Base-by-base conservation (phyloP, 257 asterid species). In the Scutellaria galericulata region DNA sequence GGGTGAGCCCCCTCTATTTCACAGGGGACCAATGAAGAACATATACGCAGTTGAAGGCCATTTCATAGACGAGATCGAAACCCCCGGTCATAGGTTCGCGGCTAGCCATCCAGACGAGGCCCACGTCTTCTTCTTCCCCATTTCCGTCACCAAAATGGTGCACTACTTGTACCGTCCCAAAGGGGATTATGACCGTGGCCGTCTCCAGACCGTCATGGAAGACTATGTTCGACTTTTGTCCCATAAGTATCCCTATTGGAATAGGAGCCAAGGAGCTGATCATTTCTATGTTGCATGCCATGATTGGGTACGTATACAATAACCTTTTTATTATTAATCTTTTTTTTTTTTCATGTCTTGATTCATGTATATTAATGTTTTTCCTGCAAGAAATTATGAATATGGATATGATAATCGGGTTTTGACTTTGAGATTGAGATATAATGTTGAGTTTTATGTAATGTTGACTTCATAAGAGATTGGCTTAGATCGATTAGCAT, bases 41-140 rank as follows among this genome's bases (percentile, higher is more conserved):
- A 87, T 87, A 3, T 89, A 89, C 75, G 76, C 93, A 0, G 82
- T 83, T 6, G 96, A 89, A 54, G 96, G 93, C 1, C 87, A 86
- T 20, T 40, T 89, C 45, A 82, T 89, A 1, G 82, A 65, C 15
- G 81, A 86, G 52, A 52, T 87, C 37, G 80, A 82, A 47, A 59
- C 42, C 7, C 74, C 22, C 0, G 14, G 46, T 4, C 64, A 40
- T 7, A 58, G 22, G 4, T 74, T 82, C 14, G 57, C 48, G 1
- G 83, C 91, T 0, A 41, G 47, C 31, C 47, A 75, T 18, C 87
- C 96, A 0, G 85, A 79, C 2, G 75, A 81, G 7, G 96, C 96
- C 12, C 77, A 73, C 68, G 74, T 46, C 0, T 89, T 83, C 75
- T 82, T 87, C 80, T 71, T 89, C 31, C 93, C 96, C 0, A 13